Evolutionary conservation across 2,329 filamentous ascomycete genomes (phyloP), one percentile per base, ranked within the genome.

Genomic region (Zymoseptoria brevis): DNA sequence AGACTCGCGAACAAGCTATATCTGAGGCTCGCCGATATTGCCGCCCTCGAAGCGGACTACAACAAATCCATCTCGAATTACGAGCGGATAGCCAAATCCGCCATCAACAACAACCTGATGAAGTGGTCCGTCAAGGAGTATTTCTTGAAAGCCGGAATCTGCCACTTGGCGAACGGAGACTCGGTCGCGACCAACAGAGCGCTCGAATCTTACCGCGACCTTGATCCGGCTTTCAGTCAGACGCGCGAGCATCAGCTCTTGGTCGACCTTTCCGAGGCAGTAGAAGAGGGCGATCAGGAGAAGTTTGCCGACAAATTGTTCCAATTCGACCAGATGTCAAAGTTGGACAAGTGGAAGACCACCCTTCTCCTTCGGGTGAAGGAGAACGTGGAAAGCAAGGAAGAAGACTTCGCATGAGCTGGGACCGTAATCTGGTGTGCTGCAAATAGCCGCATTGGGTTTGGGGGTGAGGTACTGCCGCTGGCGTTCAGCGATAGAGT

Each of bases 261-360:
- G 49, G 79, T 81, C 7, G 91, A 96, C 73, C 79, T 97, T 45
- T 78, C 84, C 30, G 85, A 87, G 60, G 84, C 89, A 3, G 81
- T 96, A 59, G 87, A 94, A 71, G 81, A 84, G 30, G 86, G 87
- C 58, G 89, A 95, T 69, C 87, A 88, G 73, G 90, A 96, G 68
- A 80, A 82, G 62, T 97, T 96, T 70, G 84, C 87, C 21, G 90
- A 96, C 71, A 91, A 92, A 74, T 76, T 94, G 64, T 96, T 88
- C 79, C 86, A 93, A 73, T 97, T 85, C 72, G 91, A 96, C 74
- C 89, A 95, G 78, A 81, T 96, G 77, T 94, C 87, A 77, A 94
- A 94, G 80, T 78, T 97, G 70, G 92, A 96, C 73, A 94, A 93
- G 79, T 97, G 93, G 93, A 96, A 96, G 87, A 96, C 89, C 55